Evolutionary conservation across 352 stramenopile species (phyloP).

Genomic region (Globisporangium cylindrosporum): DNA sequence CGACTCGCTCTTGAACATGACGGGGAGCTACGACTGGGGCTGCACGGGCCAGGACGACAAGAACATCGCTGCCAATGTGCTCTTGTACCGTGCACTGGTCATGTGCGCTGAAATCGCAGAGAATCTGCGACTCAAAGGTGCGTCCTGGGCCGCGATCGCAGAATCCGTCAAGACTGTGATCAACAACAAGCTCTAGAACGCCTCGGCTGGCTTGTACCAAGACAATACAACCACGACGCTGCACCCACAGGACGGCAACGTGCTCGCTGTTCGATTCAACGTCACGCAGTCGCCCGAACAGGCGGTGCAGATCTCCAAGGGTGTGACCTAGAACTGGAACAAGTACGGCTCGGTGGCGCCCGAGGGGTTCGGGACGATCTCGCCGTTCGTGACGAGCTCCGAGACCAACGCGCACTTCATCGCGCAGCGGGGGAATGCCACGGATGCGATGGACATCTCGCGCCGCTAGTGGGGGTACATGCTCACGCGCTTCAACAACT

Average conservation of each 20-base stretch:
- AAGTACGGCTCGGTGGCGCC: neutral
- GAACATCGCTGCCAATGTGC: slow-evolving; percentile 33
- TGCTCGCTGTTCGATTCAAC: neutral
- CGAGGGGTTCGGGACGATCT: neutral
- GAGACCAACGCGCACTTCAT: neutral
- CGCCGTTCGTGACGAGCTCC: neutral
- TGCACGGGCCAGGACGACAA: slow-evolving; percentile 34
- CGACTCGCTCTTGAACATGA: slow-evolving; percentile 23
- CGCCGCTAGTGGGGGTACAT: slow-evolving; percentile 5
- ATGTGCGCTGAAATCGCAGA: slow-evolving; percentile 4
- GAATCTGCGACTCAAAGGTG: neutral
- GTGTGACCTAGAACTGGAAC: neutral
- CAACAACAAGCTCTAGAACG: neutral
- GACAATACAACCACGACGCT: neutral
- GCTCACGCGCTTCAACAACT: neutral
- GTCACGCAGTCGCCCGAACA: neutral
- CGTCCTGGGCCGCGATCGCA: neutral
- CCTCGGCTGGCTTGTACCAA: neutral
- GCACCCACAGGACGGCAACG: slow-evolving; percentile 5
- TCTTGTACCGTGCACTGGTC: slow-evolving; percentile 30
- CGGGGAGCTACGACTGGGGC: slow-evolving; percentile 27
- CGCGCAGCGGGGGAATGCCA: neutral
- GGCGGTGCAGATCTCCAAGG: neutral
- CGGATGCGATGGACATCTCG: neutral
- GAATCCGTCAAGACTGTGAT: neutral